Evolutionary conservation across 257 asterid genomes (phyloP), one percentile per base, ranked within the genome.

Genomic region (Scutellaria minor): DNA sequence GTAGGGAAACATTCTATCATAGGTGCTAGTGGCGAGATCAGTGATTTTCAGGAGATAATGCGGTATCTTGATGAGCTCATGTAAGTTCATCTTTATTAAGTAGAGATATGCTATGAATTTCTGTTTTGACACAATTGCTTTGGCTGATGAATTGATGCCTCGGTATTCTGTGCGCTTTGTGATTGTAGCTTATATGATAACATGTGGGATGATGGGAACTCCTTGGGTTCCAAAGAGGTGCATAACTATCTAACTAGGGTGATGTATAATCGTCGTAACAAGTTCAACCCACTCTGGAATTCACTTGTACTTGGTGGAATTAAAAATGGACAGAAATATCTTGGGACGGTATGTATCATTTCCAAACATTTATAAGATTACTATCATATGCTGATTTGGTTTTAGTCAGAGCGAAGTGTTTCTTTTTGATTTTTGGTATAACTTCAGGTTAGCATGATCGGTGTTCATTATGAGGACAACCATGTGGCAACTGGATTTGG

Each of bases 151-250:
- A 44, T 14, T 37, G 54, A 42, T 61, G 59, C 70, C 67, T 40
- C 65, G 50, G 74, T 52, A 12, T 51, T 73, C 46, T 66, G 64
- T 70, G 18, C 65, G n/a, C 54, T 79, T 31, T 66, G 41, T 76
- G 20, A 39, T 20, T 85, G 84, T 77, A 93, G 98, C 78, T 79
- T 93, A 72, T 64, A 80, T 58, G 98, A 93, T 78, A 85, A 84
- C 84, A 91, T 91, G 96, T 90, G 97, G 98, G 98, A 93, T 74
- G 97, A 93, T 69, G 98, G 96, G 2, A 93, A 91, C 85, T 93
- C 97, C 39, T 81, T 93, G 83, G 96, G 98, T 18, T 97, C 97
- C 31, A 93, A 91, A 78, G 97, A 93, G 83, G 92, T 93, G 78
- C 97, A 89, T 75, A 93, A 89, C 72, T 91, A 91, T 83, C 78